phyloP scores from a whole-genome alignment of 306 rosid genomes.

The Amphicarpaea edgeworthii region DNA sequence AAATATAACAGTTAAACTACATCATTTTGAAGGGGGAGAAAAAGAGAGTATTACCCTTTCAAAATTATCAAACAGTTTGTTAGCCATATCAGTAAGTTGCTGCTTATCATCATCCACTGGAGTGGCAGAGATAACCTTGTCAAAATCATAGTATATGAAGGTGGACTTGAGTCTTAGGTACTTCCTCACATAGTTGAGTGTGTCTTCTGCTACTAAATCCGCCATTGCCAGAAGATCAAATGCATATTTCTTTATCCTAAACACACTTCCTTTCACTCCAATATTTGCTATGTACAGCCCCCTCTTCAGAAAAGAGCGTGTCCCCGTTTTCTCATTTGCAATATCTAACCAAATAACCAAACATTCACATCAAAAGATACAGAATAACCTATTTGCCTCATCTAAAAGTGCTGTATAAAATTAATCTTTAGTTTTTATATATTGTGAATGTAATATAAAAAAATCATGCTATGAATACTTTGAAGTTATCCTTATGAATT shows the following conservation, averaged over 20 bases:
- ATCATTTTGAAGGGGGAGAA: background rate
- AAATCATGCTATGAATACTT: background rate
- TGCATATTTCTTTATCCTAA: constrained; percentile 72
- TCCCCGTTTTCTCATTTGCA: constrained; percentile 81
- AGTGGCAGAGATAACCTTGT: constrained; percentile 79
- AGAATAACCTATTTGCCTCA: background rate
- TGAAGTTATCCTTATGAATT: no score
- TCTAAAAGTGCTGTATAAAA: background rate
- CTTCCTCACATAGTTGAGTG: constrained; percentile 78
- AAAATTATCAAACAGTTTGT: constrained; percentile 78
- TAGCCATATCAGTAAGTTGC: constrained; percentile 75
- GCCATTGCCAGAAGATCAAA: constrained; percentile 94
- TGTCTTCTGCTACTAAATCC: constrained; percentile 75
- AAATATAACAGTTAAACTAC: no score
- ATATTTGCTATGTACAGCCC: constrained; percentile 77
- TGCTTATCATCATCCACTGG: constrained; percentile 57
- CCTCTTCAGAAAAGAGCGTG: constrained; percentile 79
- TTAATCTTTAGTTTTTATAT: background rate
- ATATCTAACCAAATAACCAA: constrained; percentile 59
- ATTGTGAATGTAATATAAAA: background rate
- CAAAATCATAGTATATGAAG: constrained; percentile 87
- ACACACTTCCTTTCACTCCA: constrained; percentile 72
- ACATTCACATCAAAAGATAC: constrained; percentile 4
- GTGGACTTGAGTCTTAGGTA: constrained; percentile 85
- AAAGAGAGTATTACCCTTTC: constrained; percentile 66